These are phyloP conservation scores for Pleurotus cornucopiae DNA, from an alignment of 768 basidiomycete genomes.

Conservation along the genomic window DNA sequence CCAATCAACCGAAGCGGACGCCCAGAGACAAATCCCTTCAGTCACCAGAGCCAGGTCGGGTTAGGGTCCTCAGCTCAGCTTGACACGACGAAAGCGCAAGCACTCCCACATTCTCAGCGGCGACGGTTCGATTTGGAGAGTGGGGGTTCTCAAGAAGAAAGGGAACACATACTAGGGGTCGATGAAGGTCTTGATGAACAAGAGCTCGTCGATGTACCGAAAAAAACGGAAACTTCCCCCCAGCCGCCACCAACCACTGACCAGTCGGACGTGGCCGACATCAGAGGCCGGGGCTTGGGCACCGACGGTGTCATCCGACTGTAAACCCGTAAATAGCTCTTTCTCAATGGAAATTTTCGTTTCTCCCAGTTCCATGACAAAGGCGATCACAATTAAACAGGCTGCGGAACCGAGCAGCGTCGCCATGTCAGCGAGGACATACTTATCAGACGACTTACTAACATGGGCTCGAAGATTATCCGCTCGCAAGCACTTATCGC, in stretches of 20 bases:
- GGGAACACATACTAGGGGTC: conserved; percentile 32
- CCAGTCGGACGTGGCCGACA: conserved; percentile 1
- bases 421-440: no score
- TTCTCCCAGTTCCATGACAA: not conserved
- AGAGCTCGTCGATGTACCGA: conserved; percentile 3
- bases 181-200: conserved; percentile 22
- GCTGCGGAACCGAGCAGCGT: no score
- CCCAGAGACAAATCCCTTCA: conserved; percentile 13
- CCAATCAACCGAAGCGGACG: not conserved
- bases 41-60: conserved; percentile 13
- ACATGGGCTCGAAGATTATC: no score
- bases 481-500: no score
- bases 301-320: conserved; percentile 10
- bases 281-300: conserved; percentile 5
- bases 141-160: conserved; percentile 22
- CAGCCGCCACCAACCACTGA: not conserved
- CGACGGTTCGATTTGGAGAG: conserved; percentile 15
- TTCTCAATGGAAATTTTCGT: not conserved
- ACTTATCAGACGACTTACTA: no score
- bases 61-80: conserved; percentile 5
- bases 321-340: conserved; percentile 7
- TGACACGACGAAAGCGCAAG: conserved; percentile 10
- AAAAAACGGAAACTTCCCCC: not conserved
- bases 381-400: no score
- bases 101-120: conserved; percentile 7